Conservation (phyloP, 163 green algal genomes). For the Trebouxia gelatinosa region DNA sequence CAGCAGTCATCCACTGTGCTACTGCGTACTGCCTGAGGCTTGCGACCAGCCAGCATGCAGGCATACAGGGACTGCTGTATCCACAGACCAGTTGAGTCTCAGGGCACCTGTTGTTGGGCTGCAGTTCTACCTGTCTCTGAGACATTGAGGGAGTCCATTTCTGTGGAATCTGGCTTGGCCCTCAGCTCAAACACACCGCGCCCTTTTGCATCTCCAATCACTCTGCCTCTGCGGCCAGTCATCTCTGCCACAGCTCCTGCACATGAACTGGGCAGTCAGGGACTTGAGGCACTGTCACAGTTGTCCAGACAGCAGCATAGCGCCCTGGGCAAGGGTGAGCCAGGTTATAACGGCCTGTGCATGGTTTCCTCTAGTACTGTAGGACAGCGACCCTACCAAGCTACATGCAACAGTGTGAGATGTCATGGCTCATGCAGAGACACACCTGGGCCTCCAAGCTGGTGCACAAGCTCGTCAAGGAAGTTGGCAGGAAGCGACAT, state of each 20-base stretch:
- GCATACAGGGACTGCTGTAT: not conserved
- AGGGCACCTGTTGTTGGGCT: no score
- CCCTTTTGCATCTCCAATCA: constrained; percentile 59
- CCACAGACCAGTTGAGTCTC: not conserved
- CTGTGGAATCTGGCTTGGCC: constrained; percentile 62
- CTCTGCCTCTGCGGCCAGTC: constrained; percentile 73
- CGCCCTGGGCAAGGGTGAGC: not conserved
- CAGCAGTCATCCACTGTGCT: no score
- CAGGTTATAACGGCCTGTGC: not conserved
- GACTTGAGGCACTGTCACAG: not conserved
- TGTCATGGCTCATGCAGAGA: not conserved
- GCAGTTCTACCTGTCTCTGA: constrained; percentile 42
- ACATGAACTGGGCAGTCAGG: not conserved
- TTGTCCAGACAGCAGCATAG: not conserved
- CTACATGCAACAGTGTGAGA: not conserved
- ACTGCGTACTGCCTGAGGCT: not conserved
- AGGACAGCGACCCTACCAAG: no score
- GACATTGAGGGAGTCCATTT: constrained; percentile 84
- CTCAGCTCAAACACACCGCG: constrained; percentile 55
- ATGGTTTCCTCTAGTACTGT: no score
- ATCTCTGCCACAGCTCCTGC: constrained; percentile 64
- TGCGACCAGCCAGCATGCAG: not conserved
- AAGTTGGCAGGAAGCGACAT: constrained; percentile 82
- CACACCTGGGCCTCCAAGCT: constrained; percentile 73
- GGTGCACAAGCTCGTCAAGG: constrained; percentile 81